These are phyloP conservation scores for Cicer cuneatum DNA, from an alignment of 306 rosid genomes.

Conservation along the genomic window DNA sequence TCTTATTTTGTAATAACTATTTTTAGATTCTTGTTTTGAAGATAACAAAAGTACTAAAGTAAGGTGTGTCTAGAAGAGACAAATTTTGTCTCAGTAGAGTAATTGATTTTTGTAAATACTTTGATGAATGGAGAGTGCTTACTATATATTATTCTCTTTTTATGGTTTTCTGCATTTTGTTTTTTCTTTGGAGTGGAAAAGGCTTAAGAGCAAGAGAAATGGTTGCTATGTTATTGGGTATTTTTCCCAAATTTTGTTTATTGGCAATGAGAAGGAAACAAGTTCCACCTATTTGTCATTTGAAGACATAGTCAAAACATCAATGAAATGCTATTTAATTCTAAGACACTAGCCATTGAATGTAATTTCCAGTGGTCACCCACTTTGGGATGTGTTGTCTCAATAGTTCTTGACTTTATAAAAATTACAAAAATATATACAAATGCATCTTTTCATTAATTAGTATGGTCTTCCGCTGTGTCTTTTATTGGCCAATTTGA, in stretches of 20 bases:
- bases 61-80: slow-evolving; percentile 31
- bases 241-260: background rate
- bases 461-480: too few species aligned
- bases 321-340: background rate
- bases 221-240: background rate
- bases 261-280: background rate
- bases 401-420: too few species aligned
- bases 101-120: slow-evolving; percentile 32
- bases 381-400: background rate
- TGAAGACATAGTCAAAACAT: background rate
- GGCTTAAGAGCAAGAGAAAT: background rate
- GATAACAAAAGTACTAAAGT: slow-evolving; percentile 35
- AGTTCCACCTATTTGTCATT: slow-evolving; percentile 9
- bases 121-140: slow-evolving; percentile 22
- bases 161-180: slow-evolving; percentile 17
- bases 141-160: background rate
- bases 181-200: background rate
- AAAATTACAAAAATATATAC: too few species aligned
- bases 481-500: too few species aligned
- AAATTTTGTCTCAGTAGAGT: slow-evolving; percentile 19
- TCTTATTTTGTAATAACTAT: background rate
- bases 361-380: too few species aligned
- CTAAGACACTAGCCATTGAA: background rate
- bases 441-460: too few species aligned
- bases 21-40: slow-evolving; percentile 34